Conservation (phyloP, 1,284 basidiomycete species). For the Meira nashicola region DNA sequence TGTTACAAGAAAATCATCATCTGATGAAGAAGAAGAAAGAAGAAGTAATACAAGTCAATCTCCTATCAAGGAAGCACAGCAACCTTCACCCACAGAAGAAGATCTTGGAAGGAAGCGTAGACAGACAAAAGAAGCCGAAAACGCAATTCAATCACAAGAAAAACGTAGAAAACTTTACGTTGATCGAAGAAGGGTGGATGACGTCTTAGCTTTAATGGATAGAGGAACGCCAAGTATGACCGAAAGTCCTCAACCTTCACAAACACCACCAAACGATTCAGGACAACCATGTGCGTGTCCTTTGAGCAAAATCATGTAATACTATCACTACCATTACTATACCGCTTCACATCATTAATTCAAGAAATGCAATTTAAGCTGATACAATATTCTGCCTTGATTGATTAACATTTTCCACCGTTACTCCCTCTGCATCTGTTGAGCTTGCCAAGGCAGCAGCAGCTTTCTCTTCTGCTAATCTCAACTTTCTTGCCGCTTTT, state of each 20-base stretch:
- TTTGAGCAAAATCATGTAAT: too few relatives aligned
- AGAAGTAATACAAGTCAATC: background rate
- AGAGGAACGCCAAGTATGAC: constrained; percentile 13
- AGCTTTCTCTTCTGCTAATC: background rate
- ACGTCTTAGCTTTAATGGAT: constrained; percentile 37
- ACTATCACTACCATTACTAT: too few relatives aligned
- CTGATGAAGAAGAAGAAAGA: constrained; percentile 10
- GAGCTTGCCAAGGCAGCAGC: too few relatives aligned
- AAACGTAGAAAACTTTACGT: constrained; percentile 35
- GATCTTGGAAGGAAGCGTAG: constrained; percentile 1
- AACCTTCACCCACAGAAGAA: background rate
- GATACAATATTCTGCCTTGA: too few relatives aligned
- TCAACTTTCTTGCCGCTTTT: background rate
- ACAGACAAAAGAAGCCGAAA: background rate
- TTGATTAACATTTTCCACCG: too few relatives aligned
- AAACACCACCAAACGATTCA: too few relatives aligned
- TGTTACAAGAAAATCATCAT: background rate
- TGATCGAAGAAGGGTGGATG: constrained; percentile 36
- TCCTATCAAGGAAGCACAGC: background rate
- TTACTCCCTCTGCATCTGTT: background rate
- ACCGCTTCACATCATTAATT: too few relatives aligned
- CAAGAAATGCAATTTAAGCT: too few relatives aligned
- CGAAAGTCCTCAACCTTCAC: too few relatives aligned
- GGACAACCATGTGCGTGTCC: too few relatives aligned
- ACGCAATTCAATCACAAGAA: constrained; percentile 2